phyloP scores from a whole-genome alignment of 2,329 filamentous ascomycete genomes.

The Botrytis fragariae region DNA sequence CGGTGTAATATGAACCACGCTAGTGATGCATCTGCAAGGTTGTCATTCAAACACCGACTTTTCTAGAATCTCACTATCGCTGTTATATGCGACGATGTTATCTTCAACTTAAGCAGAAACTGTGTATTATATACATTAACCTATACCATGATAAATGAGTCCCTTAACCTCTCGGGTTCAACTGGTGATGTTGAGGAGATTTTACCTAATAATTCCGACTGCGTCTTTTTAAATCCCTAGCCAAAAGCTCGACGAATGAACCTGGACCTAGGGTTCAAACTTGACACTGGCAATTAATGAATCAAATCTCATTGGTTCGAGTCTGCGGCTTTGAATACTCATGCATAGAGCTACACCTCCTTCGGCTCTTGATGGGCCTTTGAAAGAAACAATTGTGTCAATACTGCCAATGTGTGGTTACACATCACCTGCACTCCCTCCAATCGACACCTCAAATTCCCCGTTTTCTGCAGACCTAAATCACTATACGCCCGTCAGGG shows the following conservation, averaged over 20 bases:
- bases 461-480: not conserved
- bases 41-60: not conserved
- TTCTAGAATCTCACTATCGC: not conserved
- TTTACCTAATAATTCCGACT: not conserved
- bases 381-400: not conserved
- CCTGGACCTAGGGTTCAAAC: too few species aligned
- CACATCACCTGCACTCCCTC: not conserved
- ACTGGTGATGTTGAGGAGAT: not conserved
- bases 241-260: not conserved
- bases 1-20: not conserved
- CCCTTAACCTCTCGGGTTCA: not conserved
- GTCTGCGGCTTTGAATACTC: not conserved
- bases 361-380: not conserved
- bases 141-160: not conserved
- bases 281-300: not conserved
- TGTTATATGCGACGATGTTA: not conserved
- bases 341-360: not conserved
- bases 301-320: not conserved
- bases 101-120: not conserved
- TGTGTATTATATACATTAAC: not conserved
- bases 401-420: not conserved
- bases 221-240: too few species aligned
- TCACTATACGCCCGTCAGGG: not conserved
- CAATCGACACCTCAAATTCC: not conserved
- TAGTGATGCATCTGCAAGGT: conserved; percentile 11